Evolutionary conservation across 2,329 filamentous ascomycete species (phyloP).

Genomic region (Cercospora brassicicola): DNA sequence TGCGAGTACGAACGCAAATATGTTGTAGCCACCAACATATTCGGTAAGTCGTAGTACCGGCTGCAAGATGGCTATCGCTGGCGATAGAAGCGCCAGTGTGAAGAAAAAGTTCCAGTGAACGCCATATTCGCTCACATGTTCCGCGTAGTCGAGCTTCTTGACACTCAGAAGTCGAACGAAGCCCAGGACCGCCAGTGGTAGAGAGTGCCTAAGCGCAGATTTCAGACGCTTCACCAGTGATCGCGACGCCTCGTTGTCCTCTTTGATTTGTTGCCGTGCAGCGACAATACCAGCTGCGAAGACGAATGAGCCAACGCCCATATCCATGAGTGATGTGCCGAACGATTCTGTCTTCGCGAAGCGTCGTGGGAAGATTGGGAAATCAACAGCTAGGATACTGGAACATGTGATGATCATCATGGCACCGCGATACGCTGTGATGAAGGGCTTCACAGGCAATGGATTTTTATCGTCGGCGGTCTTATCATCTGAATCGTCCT

Average conservation of each 20-base stretch:
- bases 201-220: constrained; percentile 71
- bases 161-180: constrained; percentile 80
- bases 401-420: constrained; percentile 91
- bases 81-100: constrained; percentile 82
- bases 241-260: constrained; percentile 44
- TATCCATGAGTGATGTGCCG: constrained; percentile 98
- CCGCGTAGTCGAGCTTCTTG: constrained; percentile 92
- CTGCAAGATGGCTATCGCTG: constrained; percentile 83
- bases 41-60: constrained; percentile 68
- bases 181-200: constrained; percentile 79
- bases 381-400: constrained; percentile 95
- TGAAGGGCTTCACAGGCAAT: constrained; percentile 82
- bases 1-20: constrained; percentile 68
- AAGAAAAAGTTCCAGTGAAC: constrained; percentile 99
- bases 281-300: constrained; percentile 92
- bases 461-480: constrained; percentile 42
- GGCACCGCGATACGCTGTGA: constrained; percentile 84
- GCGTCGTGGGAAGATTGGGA: constrained; percentile 84
- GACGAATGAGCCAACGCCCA: constrained; percentile 96
- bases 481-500: constrained; percentile 28
- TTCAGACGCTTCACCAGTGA: constrained; percentile 61
- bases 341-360: constrained; percentile 99
- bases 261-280: constrained; percentile 74
- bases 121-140: constrained; percentile 95
- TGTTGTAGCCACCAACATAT: constrained; percentile 61